phyloP scores from a whole-genome alignment of 2,329 filamentous ascomycete genomes.

The Cladophialophora carrionii region DNA sequence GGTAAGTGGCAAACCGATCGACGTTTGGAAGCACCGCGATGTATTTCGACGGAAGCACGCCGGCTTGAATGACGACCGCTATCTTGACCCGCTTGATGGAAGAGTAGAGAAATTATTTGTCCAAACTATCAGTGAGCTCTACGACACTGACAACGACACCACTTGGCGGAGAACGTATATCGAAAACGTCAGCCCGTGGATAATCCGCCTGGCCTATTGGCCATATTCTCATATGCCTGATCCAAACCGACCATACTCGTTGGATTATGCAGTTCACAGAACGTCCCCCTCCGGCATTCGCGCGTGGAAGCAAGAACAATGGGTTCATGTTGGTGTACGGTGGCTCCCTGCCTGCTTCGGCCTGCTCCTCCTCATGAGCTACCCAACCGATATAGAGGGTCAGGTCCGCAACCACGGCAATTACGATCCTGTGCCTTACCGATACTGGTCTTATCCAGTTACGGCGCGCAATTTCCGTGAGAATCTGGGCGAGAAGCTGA shows the following conservation, averaged over 20 bases:
- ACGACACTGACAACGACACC: slow-evolving; percentile 21
- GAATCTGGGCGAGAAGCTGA: slow-evolving; percentile 17
- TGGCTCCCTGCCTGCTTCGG: slow-evolving; percentile 30
- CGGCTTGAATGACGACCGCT: slow-evolving; percentile 22
- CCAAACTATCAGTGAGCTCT: slow-evolving; percentile 23
- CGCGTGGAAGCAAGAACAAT: slow-evolving; percentile 21
- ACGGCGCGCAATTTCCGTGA: slow-evolving; percentile 24
- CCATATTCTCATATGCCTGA: slow-evolving; percentile 23
- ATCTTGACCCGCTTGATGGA: slow-evolving; percentile 24
- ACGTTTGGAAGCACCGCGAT: slow-evolving; percentile 22
- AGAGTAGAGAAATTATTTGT: slow-evolving; percentile 23
- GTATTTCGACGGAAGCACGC: slow-evolving; percentile 21
- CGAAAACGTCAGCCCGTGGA: slow-evolving; percentile 23
- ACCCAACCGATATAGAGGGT: slow-evolving; percentile 19
- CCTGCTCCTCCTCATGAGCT: slow-evolving; percentile 20
- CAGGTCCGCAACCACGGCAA: slow-evolving; percentile 25
- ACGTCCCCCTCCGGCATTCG: neutral
- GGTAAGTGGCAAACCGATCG: neutral
- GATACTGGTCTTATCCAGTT: slow-evolving; percentile 25
- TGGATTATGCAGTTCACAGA: slow-evolving; percentile 3
- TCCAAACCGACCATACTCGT: neutral
- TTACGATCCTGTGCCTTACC: slow-evolving; percentile 25
- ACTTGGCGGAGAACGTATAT: slow-evolving; percentile 29
- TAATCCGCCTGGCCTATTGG: slow-evolving; percentile 29
- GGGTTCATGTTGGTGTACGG: slow-evolving; percentile 19